Evolutionary conservation across 192 early-diverging fungal genomes (phyloP).

Genomic region (Podochytrium sp.): DNA sequence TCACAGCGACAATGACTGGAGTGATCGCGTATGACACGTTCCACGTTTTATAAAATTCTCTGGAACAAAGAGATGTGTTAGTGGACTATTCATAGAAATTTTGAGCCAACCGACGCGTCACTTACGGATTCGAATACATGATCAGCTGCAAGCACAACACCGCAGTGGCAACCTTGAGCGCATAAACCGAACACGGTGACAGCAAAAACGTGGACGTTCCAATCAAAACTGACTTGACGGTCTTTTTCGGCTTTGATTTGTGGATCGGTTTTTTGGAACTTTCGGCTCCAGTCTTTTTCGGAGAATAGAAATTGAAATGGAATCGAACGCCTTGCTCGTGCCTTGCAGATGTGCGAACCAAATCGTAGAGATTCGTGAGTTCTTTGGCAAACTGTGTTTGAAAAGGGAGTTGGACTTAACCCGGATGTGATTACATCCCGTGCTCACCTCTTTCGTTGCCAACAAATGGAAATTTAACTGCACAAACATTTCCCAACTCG

Average conservation of each 20-base stretch:
- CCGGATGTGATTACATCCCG: no score
- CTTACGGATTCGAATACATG: slow-evolving; percentile 26
- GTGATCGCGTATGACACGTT: not conserved
- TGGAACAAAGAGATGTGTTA: no score
- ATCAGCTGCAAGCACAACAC: slow-evolving; percentile 22
- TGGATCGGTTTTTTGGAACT: no score
- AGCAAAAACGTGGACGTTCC: not conserved
- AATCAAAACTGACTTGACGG: no score
- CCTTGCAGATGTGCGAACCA: no score
- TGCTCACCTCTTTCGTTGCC: slow-evolving; percentile 10
- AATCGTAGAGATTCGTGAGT: not conserved
- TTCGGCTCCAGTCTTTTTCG: no score
- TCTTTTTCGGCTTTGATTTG: slow-evolving; percentile 1
- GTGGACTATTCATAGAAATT: no score
- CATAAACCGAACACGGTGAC: slow-evolving; percentile 16
- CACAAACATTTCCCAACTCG: slow-evolving; percentile 17
- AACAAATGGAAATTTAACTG: slow-evolving; percentile 15
- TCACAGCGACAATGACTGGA: slow-evolving; percentile 15
- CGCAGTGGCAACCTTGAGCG: slow-evolving; percentile 15
- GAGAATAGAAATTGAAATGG: slow-evolving; percentile 8
- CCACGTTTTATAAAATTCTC: slow-evolving; percentile 4
- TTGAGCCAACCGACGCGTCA: not conserved
- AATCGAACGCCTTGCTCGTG: not conserved
- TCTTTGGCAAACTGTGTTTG: not conserved
- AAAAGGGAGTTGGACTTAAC: not conserved